These are phyloP conservation scores for Xylariomycetidae sp. DNA, from an alignment of 2,329 filamentous ascomycete genomes.

Conservation along the genomic window DNA sequence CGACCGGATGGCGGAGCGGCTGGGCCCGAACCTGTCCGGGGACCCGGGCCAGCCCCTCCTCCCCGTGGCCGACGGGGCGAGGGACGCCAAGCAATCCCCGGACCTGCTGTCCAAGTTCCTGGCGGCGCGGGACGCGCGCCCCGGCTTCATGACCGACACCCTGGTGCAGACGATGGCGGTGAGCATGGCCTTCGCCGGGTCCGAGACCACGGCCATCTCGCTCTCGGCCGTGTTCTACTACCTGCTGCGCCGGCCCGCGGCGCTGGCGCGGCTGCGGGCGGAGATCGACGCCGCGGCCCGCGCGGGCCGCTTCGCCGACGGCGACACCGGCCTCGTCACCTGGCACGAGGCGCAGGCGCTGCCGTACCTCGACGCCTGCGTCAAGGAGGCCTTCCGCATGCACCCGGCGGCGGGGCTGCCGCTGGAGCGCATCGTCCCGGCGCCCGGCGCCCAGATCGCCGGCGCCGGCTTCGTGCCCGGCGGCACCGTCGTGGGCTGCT, in stretches of 20 bases:
- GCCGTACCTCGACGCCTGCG: constrained; percentile 68
- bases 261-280: constrained; percentile 47
- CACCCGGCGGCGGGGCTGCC: constrained; percentile 70
- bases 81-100: constrained; percentile 32
- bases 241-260: constrained; percentile 56
- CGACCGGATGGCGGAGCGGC: constrained; percentile 59
- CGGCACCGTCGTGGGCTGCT: constrained; percentile 69
- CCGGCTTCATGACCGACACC: constrained; percentile 65
- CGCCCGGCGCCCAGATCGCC: constrained; percentile 55
- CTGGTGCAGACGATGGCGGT: constrained; percentile 66
- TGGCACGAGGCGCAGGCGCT: constrained; percentile 65
- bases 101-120: constrained; percentile 70
- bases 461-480: constrained; percentile 56
- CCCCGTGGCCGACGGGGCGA: constrained; percentile 29
- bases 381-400: constrained; percentile 72
- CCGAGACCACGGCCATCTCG: constrained; percentile 73
- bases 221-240: constrained; percentile 69
- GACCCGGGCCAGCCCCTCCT: constrained; percentile 30
- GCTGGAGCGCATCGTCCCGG: constrained; percentile 67
- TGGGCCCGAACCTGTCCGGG: constrained; percentile 33
- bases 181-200: constrained; percentile 69
- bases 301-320: constrained; percentile 44
- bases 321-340: constrained; percentile 55
- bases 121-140: constrained; percentile 59
- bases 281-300: constrained; percentile 58